Base-by-base conservation (phyloP, 2,329 filamentous ascomycete species). In the Nothophoma quercina region DNA sequence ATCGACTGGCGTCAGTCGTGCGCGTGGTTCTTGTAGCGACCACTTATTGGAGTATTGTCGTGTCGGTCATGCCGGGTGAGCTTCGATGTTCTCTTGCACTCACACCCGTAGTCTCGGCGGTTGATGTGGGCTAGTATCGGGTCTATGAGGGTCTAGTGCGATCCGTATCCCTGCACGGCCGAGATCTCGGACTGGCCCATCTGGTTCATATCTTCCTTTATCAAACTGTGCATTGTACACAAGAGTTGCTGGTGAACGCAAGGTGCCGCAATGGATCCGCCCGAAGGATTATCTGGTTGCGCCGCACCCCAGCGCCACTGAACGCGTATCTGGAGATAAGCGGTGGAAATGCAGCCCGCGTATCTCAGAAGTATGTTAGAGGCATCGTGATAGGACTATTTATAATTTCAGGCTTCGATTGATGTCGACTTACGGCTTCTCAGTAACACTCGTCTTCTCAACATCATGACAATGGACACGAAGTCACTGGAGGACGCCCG, bases 241-340 rank as follows among this genome's bases (percentile, higher is more conserved):
- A 1, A 15, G 18, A 30, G 19, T 25, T 12, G 5, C n/a, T 29
- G 15, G 13, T 2, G 10, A n/a, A n/a, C n/a, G n/a, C n/a, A n/a
- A n/a, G n/a, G n/a, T n/a, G n/a, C n/a, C n/a, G n/a, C n/a, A n/a
- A n/a, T n/a, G n/a, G n/a, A n/a, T n/a, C n/a, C n/a, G n/a, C n/a
- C n/a, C n/a, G n/a, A n/a, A n/a, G n/a, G 15, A 4, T 40, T 12
- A 28, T 29, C 13, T 16, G n/a, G 9, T 38, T 16, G 22, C 35
- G 3, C 3, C 29, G 7, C 5, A 45, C 16, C 32, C 10, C 22
- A 36, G 23, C 5, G 42, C 16, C 18, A 15, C 15, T 36, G 25
- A 22, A 30, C 16, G 25, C 42, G 32, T 38, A 45, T 36, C 33
- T 45, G 12, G 18, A 44, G 41, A 44, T 44, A 28, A 21, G 32